phyloP scores from a whole-genome alignment of 257 asterid species.

The Vinca minor region DNA sequence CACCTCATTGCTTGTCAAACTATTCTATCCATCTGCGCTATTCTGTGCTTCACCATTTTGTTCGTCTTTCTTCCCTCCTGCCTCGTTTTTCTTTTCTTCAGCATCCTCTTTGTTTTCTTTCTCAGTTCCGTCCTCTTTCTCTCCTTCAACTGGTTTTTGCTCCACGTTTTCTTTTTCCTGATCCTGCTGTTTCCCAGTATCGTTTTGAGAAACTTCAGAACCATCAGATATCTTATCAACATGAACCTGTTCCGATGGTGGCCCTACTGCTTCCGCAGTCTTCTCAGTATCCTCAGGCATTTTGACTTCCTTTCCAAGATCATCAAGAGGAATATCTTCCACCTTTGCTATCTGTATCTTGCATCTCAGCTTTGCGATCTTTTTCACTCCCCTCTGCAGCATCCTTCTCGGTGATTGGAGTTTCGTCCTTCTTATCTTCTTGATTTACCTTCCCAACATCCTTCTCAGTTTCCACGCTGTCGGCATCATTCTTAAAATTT shows the following conservation, averaged over 20 bases:
- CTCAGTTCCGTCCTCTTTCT: slow-evolving; percentile 12
- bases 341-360: slow-evolving; percentile 13
- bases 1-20: no score
- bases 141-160: slow-evolving; percentile 13
- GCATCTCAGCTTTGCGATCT: slow-evolving; percentile 6
- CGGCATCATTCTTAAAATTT: slow-evolving; percentile 3
- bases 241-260: slow-evolving; percentile 2
- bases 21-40: slow-evolving; percentile 14
- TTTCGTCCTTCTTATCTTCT: slow-evolving; percentile 13
- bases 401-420: slow-evolving; percentile 2
- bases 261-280: slow-evolving; percentile 12
- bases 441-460: slow-evolving; percentile 11
- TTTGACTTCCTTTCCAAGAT: no score
- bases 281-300: slow-evolving; percentile 16
- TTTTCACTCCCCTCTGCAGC: slow-evolving; percentile 11
- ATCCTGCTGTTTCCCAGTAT: no score
- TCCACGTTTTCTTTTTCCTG: slow-evolving; percentile 9
- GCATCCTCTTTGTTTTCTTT: slow-evolving; percentile 9
- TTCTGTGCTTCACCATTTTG: no score
- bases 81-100: slow-evolving; percentile 10
- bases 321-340: slow-evolving; percentile 17
- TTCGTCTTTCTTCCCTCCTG: slow-evolving; percentile 10
- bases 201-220: slow-evolving; percentile 19
- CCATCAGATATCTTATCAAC: slow-evolving; percentile 13
- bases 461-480: slow-evolving; percentile 6